Base-by-base conservation (phyloP, 352 stramenopile genomes). In the Phytophthora quininea region DNA sequence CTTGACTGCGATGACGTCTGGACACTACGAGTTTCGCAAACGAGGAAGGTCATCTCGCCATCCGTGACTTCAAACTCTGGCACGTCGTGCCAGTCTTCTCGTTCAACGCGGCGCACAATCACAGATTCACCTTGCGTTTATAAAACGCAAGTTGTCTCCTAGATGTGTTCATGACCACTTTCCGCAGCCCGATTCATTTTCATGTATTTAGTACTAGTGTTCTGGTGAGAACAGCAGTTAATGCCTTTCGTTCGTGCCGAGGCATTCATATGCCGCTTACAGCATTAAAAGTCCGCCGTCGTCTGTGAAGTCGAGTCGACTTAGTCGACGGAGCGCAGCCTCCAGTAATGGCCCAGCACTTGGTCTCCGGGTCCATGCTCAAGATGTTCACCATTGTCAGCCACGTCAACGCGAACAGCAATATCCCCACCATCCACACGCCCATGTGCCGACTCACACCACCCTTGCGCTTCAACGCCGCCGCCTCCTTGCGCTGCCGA, bases 341-440 rank as follows among this genome's bases (percentile, higher is more conserved):
- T 38, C 86, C 86, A 0, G 77, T 86, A 63, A 94, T 82, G 14
- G 71, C 67, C 74, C 79, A 88, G 74, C 86, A 93, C 58, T 82
- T 69, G 32, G 81, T 93, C n/a, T 45, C 59, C 4, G 73, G 63
- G 54, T 80, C 73, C 69, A 92, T 90, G 45, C 73, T 85, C 46
- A 93, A 33, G 14, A 89, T 45, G 52, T 87, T 85, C 33, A 83
- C 75, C 27, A 72, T 61, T 40, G 71, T 83, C 29, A 77, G 69
- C 77, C 79, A 88, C n/a, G 63, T 37, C 14, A 84, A 47, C 3
- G 76, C 77, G 10, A 77, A 11, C 32, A 71, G 45, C n/a, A 88
- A 50, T 43, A 82, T 69, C 11, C 58, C 42, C 9, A 88, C 50
- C 45, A 75, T 88, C 27, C 75, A 50, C 38, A 76, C 40, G 2